Evolutionary conservation across 2,329 filamentous ascomycete genomes (phyloP).

Genomic region (Curvularia lunata): DNA sequence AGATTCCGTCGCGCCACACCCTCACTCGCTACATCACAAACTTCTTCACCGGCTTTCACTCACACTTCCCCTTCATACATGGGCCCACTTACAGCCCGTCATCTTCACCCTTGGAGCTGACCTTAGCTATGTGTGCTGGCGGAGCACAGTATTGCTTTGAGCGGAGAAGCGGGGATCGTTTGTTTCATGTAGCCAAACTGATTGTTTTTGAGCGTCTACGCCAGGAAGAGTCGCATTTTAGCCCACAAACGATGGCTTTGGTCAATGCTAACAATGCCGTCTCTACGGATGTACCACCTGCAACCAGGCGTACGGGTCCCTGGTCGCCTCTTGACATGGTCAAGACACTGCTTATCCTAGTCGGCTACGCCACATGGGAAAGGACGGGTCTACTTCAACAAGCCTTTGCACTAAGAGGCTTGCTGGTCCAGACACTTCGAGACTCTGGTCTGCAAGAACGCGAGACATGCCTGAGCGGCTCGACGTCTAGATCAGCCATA

Average conservation of each 20-base stretch:
- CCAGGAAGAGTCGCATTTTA: constrained; percentile 34
- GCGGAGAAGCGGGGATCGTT: constrained; percentile 33
- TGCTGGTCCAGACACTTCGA: constrained; percentile 38
- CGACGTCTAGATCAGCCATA: constrained; percentile 30
- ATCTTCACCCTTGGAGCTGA: constrained; percentile 40
- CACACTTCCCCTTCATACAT: constrained; percentile 45
- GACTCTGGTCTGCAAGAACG: constrained; percentile 39
- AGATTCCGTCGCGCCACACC: constrained; percentile 40
- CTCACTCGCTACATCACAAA: constrained; percentile 42
- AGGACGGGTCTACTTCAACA: constrained; percentile 38
- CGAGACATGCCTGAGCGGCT: constrained; percentile 6
- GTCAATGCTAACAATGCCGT: constrained; percentile 23
- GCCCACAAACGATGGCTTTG: constrained; percentile 32
- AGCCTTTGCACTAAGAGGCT: constrained; percentile 37
- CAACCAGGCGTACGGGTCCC: constrained; percentile 25
- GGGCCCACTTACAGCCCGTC: constrained; percentile 41
- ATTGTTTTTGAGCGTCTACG: constrained; percentile 38
- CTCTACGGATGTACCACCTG: constrained; percentile 14
- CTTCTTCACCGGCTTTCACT: constrained; percentile 42
- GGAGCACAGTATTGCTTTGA: constrained; percentile 47
- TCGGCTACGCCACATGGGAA: constrained; percentile 44
- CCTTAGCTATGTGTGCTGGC: constrained; percentile 42
- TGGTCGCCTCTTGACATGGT: constrained; percentile 39
- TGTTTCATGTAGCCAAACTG: constrained; percentile 39
- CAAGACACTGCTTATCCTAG: constrained; percentile 40